A percentile compares a stretch with the other conserved stretches of the same genome.
These are phyloP conservation scores for Panicum hallii DNA, from an alignment of 202 grass and related monocot genomes.

Conservation along the genomic window DNA sequence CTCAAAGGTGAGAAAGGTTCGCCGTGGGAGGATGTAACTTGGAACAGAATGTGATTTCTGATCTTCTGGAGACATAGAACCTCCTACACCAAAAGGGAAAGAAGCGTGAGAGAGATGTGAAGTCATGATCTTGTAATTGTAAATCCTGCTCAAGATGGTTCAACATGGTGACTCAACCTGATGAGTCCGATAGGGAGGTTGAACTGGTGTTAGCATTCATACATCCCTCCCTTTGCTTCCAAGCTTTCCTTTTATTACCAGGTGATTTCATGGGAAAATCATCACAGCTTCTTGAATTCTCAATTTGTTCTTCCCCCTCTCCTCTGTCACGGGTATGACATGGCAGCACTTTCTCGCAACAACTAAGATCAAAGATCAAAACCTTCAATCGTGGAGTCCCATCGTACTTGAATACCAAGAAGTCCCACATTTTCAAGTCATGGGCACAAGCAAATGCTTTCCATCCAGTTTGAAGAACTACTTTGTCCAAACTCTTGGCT, in stretches of 20 bases:
- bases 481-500: neutral
- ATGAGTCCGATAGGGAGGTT: neutral
- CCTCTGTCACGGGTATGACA: neutral
- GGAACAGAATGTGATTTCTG: neutral
- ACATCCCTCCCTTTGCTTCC: neutral
- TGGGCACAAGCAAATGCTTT: constrained; percentile 45
- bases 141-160: neutral
- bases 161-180: constrained; percentile 7
- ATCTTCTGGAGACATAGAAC: neutral
- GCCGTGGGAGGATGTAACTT: neutral
- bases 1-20: neutral
- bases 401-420: constrained; percentile 53
- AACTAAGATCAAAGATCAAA: constrained; percentile 46
- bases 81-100: neutral
- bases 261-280: neutral
- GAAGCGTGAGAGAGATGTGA: neutral
- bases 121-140: neutral
- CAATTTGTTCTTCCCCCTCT: neutral
- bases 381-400: constrained; percentile 47
- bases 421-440: constrained; percentile 38
- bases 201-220: neutral
- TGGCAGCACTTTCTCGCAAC: constrained; percentile 40
- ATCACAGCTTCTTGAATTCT: constrained; percentile 22
- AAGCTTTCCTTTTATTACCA: neutral
- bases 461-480: constrained; percentile 45